Conservation (phyloP, 2,329 filamentous ascomycete genomes). For the Helminthosporium solani region DNA sequence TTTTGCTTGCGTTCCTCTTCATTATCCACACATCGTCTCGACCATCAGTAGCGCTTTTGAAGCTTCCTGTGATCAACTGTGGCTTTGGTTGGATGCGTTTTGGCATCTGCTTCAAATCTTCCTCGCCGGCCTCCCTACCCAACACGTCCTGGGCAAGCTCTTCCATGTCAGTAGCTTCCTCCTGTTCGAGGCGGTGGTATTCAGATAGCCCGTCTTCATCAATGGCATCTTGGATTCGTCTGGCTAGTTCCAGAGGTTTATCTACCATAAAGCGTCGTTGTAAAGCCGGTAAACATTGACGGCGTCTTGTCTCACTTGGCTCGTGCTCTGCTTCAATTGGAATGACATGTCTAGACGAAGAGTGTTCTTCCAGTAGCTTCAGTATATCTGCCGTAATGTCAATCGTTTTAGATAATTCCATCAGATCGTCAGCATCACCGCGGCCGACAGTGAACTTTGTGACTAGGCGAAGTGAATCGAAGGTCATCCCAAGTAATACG, state of each 20-base stretch:
- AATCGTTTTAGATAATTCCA: constrained; percentile 81
- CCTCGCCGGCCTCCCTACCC: constrained; percentile 61
- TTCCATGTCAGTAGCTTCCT: constrained; percentile 68
- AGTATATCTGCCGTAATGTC: constrained; percentile 68
- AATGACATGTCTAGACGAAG: constrained; percentile 18
- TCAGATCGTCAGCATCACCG: constrained; percentile 87
- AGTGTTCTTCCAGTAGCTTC: constrained; percentile 27
- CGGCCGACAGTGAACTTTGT: constrained; percentile 92
- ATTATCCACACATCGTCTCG: constrained; percentile 63
- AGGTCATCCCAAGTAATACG: constrained; percentile 68
- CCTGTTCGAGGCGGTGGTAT: constrained; percentile 75
- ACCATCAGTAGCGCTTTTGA: constrained; percentile 39
- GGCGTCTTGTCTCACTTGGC: constrained; percentile 14
- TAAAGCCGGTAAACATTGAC: constrained; percentile 45
- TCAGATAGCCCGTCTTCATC: constrained; percentile 89
- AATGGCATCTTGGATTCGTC: constrained; percentile 72
- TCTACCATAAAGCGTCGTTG: constrained; percentile 63
- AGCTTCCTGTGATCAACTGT: constrained; percentile 31
- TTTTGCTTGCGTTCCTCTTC: constrained; percentile 64
- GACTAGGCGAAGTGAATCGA: constrained; percentile 84
- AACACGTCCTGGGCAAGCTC: constrained; percentile 73
- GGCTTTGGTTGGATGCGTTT: constrained; percentile 40
- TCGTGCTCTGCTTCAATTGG: constrained; percentile 7
- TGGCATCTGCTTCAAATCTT: constrained; percentile 49
- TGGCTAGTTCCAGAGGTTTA: constrained; percentile 67